These are phyloP conservation scores for Termitomyces sp. DNA, from an alignment of 768 basidiomycete species.

Conservation along the genomic window DNA sequence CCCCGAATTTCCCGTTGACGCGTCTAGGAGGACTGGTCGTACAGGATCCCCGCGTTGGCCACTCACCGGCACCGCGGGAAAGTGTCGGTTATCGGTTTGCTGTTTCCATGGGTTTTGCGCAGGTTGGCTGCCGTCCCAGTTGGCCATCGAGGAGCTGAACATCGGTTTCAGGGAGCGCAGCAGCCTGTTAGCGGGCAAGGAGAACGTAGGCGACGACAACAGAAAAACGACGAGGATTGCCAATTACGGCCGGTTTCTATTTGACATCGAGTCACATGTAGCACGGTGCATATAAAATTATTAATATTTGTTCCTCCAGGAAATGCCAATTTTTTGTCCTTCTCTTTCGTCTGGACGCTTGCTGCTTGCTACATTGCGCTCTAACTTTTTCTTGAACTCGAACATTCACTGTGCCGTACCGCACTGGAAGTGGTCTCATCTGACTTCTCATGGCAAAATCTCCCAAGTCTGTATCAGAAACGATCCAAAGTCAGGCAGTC, in stretches of 20 bases:
- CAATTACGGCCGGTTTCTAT: not conserved
- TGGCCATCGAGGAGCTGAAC: conserved; percentile 15
- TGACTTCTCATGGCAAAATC: no score
- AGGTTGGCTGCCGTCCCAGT: conserved; percentile 15
- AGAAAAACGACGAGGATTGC: not conserved
- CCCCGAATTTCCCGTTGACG: not conserved
- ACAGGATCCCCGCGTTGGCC: not conserved
- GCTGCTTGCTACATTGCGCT: no score
- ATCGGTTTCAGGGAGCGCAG: conserved; percentile 1
- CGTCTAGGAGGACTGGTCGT: not conserved
- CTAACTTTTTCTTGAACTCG: no score
- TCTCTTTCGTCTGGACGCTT: no score
- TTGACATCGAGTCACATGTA: not conserved
- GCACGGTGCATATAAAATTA: not conserved
- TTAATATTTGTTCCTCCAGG: not conserved
- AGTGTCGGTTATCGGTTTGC: not conserved
- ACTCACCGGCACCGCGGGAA: not conserved
- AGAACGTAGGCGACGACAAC: not conserved
- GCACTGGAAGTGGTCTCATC: no score
- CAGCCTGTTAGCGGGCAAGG: not conserved
- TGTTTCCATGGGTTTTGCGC: not conserved
- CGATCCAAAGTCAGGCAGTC: no score
- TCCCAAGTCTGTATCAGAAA: no score
- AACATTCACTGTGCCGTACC: no score
- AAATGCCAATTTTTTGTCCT: no score